Evolutionary conservation across 1,284 basidiomycete species (phyloP).

Genomic region (Phaffia rhodozyma): DNA sequence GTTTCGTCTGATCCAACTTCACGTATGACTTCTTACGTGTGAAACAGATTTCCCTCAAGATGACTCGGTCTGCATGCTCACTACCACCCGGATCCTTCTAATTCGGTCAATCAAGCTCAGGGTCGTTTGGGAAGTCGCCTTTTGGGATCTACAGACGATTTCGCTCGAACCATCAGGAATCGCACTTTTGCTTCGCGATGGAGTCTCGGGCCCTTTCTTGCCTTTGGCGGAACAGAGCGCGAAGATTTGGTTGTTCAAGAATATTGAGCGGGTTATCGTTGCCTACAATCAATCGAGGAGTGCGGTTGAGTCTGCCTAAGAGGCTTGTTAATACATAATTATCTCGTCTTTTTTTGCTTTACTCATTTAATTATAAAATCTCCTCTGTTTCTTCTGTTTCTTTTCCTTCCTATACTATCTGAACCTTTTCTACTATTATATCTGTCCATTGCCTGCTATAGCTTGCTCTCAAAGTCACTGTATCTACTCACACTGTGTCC

Average conservation of each 20-base stretch:
- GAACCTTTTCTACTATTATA: too few relatives aligned
- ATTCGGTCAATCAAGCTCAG: constrained; percentile 77
- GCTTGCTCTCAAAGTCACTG: too few relatives aligned
- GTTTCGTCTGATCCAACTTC: background rate
- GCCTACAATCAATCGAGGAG: background rate
- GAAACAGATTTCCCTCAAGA: constrained; percentile 57
- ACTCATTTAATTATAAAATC: too few relatives aligned
- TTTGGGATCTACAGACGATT: constrained; percentile 75
- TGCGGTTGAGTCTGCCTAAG: too few relatives aligned
- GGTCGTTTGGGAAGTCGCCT: constrained; percentile 84
- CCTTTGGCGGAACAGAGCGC: constrained; percentile 41
- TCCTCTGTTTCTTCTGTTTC: too few relatives aligned
- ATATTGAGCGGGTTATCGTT: constrained; percentile 32
- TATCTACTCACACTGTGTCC: too few relatives aligned
- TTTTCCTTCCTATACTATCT: too few relatives aligned
- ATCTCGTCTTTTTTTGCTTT: too few relatives aligned
- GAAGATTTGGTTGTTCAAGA: constrained; percentile 46
- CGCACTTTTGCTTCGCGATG: constrained; percentile 53
- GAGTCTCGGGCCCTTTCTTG: constrained; percentile 44
- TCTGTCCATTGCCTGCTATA: too few relatives aligned
- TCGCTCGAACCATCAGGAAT: constrained; percentile 82
- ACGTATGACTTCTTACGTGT: constrained; percentile 14
- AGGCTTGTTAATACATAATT: too few relatives aligned
- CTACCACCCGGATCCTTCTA: constrained; percentile 62
- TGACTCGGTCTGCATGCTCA: constrained; percentile 74